phyloP scores from a whole-genome alignment of 2,329 filamentous ascomycete genomes.

The Fusarium sp. region DNA sequence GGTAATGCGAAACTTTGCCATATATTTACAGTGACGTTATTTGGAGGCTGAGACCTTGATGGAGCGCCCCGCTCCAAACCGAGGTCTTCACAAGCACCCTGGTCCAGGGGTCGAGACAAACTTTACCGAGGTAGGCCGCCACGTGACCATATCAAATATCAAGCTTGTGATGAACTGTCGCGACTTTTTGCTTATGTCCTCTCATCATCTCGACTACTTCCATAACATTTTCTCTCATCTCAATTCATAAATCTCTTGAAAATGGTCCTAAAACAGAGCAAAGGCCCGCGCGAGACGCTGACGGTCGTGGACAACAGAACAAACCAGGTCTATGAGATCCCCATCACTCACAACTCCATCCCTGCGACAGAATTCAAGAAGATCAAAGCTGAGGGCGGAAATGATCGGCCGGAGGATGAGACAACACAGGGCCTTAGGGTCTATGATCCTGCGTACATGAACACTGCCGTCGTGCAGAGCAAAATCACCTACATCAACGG shows the following conservation, averaged over 20 bases:
- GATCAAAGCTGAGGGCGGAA: conserved; percentile 56
- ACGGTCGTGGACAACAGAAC: conserved; percentile 65
- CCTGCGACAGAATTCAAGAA: conserved; percentile 65
- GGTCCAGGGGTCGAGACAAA: not conserved
- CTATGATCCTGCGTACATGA: conserved; percentile 67
- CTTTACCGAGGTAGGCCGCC: conserved; percentile 14
- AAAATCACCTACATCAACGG: conserved; percentile 68
- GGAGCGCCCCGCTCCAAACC: not conserved
- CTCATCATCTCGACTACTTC: not conserved
- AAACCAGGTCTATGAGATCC: conserved; percentile 62
- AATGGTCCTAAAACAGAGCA: conserved; percentile 21
- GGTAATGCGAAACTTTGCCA: too few species aligned
- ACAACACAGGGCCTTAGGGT: conserved; percentile 63
- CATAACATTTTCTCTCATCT: not conserved
- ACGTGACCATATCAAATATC: conserved; percentile 13
- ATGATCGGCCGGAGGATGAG: conserved; percentile 60
- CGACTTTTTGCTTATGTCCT: conserved; percentile 4
- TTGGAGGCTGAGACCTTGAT: not conserved
- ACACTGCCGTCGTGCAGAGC: conserved; percentile 64
- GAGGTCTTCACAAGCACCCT: not conserved
- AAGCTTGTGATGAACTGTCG: conserved; percentile 19
- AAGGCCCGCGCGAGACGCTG: conserved; percentile 49
- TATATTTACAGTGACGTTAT: not conserved
- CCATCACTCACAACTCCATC: conserved; percentile 64
- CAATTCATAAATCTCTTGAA: not conserved